Percentiles rank a stretch among this genome's conserved stretches.
phyloP scores from a whole-genome alignment of 148 eudicot genomes.

The Gaultheria prostrata region DNA sequence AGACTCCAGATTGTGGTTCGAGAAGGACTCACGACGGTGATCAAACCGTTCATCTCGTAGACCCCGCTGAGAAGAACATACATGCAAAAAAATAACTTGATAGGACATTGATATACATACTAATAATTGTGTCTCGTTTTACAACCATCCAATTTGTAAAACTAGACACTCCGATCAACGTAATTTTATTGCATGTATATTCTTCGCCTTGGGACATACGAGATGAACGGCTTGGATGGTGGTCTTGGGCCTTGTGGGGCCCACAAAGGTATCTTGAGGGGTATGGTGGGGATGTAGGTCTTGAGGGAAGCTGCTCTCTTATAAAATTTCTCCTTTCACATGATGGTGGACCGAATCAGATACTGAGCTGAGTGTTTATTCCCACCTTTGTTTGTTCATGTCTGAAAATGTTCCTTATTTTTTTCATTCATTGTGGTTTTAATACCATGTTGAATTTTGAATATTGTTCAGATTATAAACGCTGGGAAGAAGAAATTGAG shows the following conservation, averaged over 20 bases:
- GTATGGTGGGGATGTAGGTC: not conserved
- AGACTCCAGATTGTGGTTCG: not conserved
- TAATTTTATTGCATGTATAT: not conserved
- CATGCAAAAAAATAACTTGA: not conserved
- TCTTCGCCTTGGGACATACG: not conserved
- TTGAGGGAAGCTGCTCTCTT: not conserved
- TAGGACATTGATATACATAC: not conserved
- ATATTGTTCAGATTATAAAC: slow-evolving; percentile 66
- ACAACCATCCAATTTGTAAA: not conserved
- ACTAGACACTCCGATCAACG: not conserved
- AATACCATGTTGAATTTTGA: slow-evolving; percentile 2
- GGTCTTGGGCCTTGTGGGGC: not conserved
- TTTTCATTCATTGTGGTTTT: not conserved
- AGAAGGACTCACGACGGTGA: not conserved
- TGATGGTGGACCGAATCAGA: not conserved
- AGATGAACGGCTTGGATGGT: not conserved
- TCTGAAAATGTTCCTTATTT: not conserved
- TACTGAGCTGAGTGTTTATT: not conserved
- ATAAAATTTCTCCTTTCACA: not conserved
- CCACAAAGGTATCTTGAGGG: not conserved
- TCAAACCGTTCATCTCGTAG: not conserved
- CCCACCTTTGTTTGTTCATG: not conserved
- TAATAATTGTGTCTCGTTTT: not conserved
- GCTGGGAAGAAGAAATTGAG: slow-evolving; percentile 99
- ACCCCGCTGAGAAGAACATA: not conserved